A percentile compares a stretch with the other conserved stretches of the same genome.
Evolutionary conservation across 306 rosid species (phyloP).

Genomic region (Vigna hirtella): DNA sequence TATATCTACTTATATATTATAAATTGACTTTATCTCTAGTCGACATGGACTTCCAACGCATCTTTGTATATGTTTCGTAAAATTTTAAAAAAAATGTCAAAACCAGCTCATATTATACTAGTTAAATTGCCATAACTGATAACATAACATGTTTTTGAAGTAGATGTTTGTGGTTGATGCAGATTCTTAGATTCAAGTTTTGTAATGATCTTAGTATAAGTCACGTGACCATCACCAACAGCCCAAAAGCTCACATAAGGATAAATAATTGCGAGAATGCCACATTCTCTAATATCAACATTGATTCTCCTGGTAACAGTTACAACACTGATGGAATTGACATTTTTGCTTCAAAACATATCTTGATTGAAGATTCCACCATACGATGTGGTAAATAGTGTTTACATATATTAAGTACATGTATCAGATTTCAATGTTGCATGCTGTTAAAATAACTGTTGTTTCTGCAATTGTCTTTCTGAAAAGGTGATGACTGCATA

Average conservation of each 20-base stretch:
- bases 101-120: no score
- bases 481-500: constrained; percentile 59
- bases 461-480: background rate
- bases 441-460: no score
- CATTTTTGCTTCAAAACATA: constrained; percentile 27
- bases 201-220: constrained; percentile 33
- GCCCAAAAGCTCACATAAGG: constrained; percentile 41
- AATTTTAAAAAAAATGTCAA: no score
- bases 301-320: constrained; percentile 44
- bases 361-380: constrained; percentile 25
- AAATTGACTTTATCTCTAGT: no score
- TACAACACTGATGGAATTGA: constrained; percentile 62
- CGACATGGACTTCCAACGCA: no score
- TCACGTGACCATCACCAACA: background rate
- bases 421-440: background rate
- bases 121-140: no score
- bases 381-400: constrained; percentile 47
- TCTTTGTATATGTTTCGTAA: no score
- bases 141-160: no score
- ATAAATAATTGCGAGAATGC: constrained; percentile 20
- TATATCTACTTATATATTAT: no score
- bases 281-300: background rate
- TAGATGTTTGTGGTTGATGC: background rate
- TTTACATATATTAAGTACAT: no score
- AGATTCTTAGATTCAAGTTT: background rate